These are phyloP conservation scores for Apiotrichum laibachii DNA, from an alignment of 1,284 basidiomycete species.

Conservation along the genomic window DNA sequence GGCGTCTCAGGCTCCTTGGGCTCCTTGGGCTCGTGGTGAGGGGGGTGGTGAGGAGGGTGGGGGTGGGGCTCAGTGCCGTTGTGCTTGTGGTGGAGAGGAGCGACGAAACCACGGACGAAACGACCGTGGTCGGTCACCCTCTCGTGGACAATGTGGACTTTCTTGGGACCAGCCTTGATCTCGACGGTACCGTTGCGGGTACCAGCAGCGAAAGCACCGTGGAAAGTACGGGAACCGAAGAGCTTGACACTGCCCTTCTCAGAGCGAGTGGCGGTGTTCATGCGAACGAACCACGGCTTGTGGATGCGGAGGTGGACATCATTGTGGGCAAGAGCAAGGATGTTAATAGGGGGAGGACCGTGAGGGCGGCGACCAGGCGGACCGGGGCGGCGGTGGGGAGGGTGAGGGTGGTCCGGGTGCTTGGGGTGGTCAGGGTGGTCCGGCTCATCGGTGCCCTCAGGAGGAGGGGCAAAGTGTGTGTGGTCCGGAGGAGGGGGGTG, in stretches of 20 bases:
- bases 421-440: constrained; percentile 7
- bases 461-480: neutral
- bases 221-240: constrained; percentile 18
- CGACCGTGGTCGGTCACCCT: constrained; percentile 22
- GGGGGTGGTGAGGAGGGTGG: constrained; percentile 4
- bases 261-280: constrained; percentile 49
- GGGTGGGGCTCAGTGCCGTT: constrained; percentile 7
- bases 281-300: constrained; percentile 30
- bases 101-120: constrained; percentile 29
- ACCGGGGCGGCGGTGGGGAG: neutral
- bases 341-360: constrained; percentile 23
- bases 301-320: constrained; percentile 27
- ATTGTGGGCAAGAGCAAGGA: constrained; percentile 33
- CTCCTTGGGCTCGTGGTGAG: neutral
- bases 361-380: neutral
- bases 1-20: no score
- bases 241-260: constrained; percentile 52
- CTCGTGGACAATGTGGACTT: constrained; percentile 25
- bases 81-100: neutral
- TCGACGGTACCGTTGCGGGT: constrained; percentile 24
- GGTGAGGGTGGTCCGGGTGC: constrained; percentile 14
- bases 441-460: neutral
- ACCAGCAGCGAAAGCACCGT: constrained; percentile 30
- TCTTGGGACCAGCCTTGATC: constrained; percentile 24
- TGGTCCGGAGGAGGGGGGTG: no score